Evolutionary conservation across 768 basidiomycete genomes (phyloP), one percentile per base, ranked within the genome.

Genomic region (Fomitopsis pulvina): DNA sequence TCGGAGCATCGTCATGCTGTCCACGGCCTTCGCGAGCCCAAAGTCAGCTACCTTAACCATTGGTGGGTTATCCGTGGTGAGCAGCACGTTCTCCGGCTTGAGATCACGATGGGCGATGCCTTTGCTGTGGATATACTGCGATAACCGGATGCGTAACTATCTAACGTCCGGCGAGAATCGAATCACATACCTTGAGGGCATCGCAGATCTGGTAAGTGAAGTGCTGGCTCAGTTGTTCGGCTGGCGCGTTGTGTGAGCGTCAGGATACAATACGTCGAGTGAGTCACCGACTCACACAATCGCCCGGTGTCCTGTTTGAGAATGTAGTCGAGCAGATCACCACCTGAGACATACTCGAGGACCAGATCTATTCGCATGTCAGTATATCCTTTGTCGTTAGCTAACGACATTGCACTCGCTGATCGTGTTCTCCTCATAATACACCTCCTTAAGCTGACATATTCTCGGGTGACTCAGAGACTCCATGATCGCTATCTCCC

Each of bases 41-140:
- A 96, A 99, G 66, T 97, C 95, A 2, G 95, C 94, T 14, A 97
- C 85, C 62, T 97, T 97, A 57, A 90, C 81, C 1, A 69, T 66
- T 0, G 87, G 87, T 0, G 87, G 87, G 2, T 71, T 55, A 37
- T 83, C 78, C 9, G 62, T 71, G 1, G 92, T 93, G n/a, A 96
- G 66, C 1, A 95, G 76, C 6, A 94, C 81, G 57, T 95, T 94
- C 84, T 89, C 87, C 1, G 95, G 94, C 65, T 96, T 96, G 40
- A 97, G 69, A 65, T 99, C 96, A 40, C 96, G 86, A 67, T 98
- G 95, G 0, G 92, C 79, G 40, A 99, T 84, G 14, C 85, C 86
- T 60, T 80, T 71, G 7, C 70, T 71, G 52, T 89, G 88, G 44
- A 88, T 80, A 57, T 87, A 89, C 74, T 74, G 50, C 2, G 10